Conservation (phyloP, 108 stramenopile genomes). For the Fragilaria radians region DNA sequence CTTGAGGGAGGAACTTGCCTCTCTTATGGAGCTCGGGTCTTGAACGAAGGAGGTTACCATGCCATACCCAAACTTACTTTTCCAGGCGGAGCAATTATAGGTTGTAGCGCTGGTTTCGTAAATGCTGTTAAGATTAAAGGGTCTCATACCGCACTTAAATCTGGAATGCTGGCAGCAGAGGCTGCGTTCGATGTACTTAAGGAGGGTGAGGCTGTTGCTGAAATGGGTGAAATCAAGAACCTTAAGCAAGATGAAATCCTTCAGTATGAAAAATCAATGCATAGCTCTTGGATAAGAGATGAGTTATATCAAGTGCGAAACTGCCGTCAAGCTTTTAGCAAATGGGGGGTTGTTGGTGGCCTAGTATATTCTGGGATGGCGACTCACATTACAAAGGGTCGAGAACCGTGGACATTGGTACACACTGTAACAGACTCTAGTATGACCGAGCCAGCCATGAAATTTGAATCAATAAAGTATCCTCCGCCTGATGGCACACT, state of each 20-base stretch:
- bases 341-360: constrained; percentile 89
- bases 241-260: constrained; percentile 36
- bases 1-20: constrained; percentile 94
- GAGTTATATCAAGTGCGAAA: constrained; percentile 95
- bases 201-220: constrained; percentile 63
- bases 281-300: constrained; percentile 90
- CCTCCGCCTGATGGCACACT: constrained; percentile 92
- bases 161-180: constrained; percentile 92
- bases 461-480: constrained; percentile 73
- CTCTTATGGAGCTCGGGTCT: constrained; percentile 93
- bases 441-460: constrained; percentile 58
- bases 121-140: constrained; percentile 99
- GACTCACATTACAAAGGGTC: constrained; percentile 86
- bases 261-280: constrained; percentile 51
- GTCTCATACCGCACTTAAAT: constrained; percentile 97
- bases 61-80: constrained; percentile 94
- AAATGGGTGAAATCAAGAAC: constrained; percentile 51
- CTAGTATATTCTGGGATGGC: constrained; percentile 87
- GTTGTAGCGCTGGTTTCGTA: constrained; percentile 96
- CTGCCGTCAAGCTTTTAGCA: constrained; percentile 91
- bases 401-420: constrained; percentile 93
- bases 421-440: constrained; percentile 54
- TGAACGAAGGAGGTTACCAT: constrained; percentile 98
- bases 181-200: constrained; percentile 74
- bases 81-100: constrained; percentile 89